A percentile compares a stretch with the other conserved stretches of the same genome.
phyloP scores from a whole-genome alignment of 148 eudicot genomes.

The Tetragonia tetragonoides region DNA sequence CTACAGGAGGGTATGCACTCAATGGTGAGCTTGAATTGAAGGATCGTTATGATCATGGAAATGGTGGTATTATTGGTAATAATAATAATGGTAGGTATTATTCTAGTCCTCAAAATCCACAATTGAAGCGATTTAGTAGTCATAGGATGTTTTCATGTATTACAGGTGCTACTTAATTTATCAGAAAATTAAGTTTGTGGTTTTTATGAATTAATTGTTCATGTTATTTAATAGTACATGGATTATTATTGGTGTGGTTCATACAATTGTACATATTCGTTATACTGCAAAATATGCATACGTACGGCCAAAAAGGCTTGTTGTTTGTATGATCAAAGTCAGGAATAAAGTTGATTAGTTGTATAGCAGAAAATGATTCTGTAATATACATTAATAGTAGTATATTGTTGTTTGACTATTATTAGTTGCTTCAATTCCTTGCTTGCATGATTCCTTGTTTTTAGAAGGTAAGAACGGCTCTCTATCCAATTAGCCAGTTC shows the following conservation, averaged over 20 bases:
- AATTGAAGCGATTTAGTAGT: slow-evolving; percentile 41
- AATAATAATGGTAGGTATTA: background rate
- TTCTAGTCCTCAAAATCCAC: slow-evolving; percentile 14
- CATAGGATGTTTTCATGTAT: slow-evolving; percentile 50
- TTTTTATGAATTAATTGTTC: background rate
- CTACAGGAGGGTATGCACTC: slow-evolving; percentile 18
- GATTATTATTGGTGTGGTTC: background rate
- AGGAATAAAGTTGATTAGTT: too few species aligned
- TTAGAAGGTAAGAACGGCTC: too few species aligned
- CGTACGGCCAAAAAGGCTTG: too few species aligned
- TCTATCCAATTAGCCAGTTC: too few species aligned
- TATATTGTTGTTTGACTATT: too few species aligned
- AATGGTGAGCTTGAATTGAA: slow-evolving; percentile 13
- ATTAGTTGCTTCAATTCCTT: too few species aligned
- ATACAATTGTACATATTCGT: background rate
- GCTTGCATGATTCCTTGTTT: too few species aligned
- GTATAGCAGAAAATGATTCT: too few species aligned
- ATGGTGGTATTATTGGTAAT: background rate
- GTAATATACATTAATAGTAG: too few species aligned
- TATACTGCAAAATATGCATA: too few species aligned
- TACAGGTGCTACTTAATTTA: slow-evolving; percentile 30
- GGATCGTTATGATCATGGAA: background rate
- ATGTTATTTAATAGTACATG: background rate
- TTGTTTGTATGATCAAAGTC: too few species aligned
- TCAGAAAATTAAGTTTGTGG: background rate